phyloP scores from a whole-genome alignment of 1,139 yeast species.

The Taphrina populina region DNA sequence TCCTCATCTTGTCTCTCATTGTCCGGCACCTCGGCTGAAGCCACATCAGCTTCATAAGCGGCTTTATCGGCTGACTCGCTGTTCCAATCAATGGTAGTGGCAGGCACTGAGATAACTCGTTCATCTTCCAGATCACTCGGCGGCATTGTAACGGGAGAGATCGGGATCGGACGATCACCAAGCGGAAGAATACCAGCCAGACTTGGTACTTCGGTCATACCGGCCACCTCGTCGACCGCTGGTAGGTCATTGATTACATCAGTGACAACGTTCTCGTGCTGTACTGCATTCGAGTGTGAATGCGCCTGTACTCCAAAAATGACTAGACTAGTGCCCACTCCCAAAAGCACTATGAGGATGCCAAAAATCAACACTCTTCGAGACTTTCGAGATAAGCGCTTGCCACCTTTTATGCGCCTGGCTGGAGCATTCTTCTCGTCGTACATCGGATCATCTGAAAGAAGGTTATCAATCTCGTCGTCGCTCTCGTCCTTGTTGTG shows the following conservation, averaged over 20 bases:
- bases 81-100: conserved; percentile 7
- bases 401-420: neutral
- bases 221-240: neutral
- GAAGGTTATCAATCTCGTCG: conserved; percentile 14
- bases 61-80: conserved; percentile 14
- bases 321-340: neutral
- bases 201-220: conserved; percentile 29
- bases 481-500: conserved; percentile 13
- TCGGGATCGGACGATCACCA: neutral
- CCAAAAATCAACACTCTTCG: conserved; percentile 9
- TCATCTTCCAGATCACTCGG: neutral
- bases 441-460: conserved; percentile 14
- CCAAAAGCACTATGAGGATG: neutral
- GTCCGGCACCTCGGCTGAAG: neutral
- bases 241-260: neutral
- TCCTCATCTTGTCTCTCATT: no score
- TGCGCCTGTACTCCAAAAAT: neutral
- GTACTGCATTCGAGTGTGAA: neutral
- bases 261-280: neutral
- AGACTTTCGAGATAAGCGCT: neutral
- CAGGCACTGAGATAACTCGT: conserved; percentile 13
- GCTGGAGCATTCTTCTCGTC: conserved; percentile 4
- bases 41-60: conserved; percentile 5
- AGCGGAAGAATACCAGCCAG: conserved; percentile 24
- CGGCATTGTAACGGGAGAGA: neutral